These are phyloP conservation scores for Geotrichum phurueaensis DNA, from an alignment of 1,139 yeast species.

Conservation along the genomic window DNA sequence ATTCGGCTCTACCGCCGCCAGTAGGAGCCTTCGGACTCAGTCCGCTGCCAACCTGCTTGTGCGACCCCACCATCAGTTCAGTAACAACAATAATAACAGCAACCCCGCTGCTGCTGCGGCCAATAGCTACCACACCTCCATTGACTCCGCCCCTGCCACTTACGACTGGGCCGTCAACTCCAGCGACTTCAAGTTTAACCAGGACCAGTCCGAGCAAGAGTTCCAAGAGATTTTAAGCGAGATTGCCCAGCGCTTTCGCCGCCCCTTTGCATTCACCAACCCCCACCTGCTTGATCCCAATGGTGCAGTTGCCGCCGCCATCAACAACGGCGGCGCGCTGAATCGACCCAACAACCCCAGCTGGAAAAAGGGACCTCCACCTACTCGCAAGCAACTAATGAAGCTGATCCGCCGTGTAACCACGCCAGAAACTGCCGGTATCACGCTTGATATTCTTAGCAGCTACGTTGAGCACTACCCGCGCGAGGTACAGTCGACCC, in stretches of 20 bases:
- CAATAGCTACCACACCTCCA: not conserved
- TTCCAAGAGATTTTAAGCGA: constrained; percentile 13
- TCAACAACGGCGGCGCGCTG: constrained; percentile 8
- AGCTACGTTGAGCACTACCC: constrained; percentile 16
- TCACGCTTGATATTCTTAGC: constrained; percentile 10
- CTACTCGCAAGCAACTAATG: constrained; percentile 17
- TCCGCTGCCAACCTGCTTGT: not conserved
- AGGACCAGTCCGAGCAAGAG: constrained; percentile 9
- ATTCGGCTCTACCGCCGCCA: not conserved
- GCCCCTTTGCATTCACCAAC: constrained; percentile 12
- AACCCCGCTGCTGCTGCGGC: not conserved
- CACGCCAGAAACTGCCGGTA: constrained; percentile 7
- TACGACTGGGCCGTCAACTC: constrained; percentile 14
- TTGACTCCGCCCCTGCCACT: not conserved
- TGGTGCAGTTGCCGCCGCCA: not conserved
- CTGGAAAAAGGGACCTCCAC: constrained; percentile 11
- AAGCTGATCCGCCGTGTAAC: constrained; percentile 14
- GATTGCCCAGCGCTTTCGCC: constrained; percentile 14
- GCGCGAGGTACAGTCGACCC: constrained; percentile 11
- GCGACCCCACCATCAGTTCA: not conserved
- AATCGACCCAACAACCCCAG: constrained; percentile 9
- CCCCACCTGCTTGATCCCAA: not conserved
- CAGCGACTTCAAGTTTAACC: constrained; percentile 5
- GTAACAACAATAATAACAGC: constrained; percentile 2
- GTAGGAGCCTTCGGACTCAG: not conserved